Evolutionary conservation across 1,284 basidiomycete species (phyloP).

Genomic region (Fomitopsis betulina): DNA sequence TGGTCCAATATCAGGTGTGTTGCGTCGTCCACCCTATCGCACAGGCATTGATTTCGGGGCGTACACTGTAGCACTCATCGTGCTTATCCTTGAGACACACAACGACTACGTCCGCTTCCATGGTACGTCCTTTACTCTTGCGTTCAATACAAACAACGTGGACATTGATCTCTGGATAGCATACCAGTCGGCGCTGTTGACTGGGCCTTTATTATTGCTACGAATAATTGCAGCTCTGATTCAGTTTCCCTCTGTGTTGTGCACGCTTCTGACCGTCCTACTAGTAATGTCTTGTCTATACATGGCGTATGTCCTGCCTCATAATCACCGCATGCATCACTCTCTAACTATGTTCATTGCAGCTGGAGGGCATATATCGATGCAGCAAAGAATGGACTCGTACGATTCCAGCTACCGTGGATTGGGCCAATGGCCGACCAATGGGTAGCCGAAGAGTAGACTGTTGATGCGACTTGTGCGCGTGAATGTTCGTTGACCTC

Average conservation of each 20-base stretch:
- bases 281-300: slow-evolving; percentile 38
- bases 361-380: slow-evolving; percentile 66
- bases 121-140: slow-evolving; percentile 37
- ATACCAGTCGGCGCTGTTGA: slow-evolving; percentile 76
- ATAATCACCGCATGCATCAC: neutral
- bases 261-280: slow-evolving; percentile 41
- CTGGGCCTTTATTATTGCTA: slow-evolving; percentile 58
- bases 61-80: slow-evolving; percentile 46
- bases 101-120: slow-evolving; percentile 83
- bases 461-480: neutral
- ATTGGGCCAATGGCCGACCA: slow-evolving; percentile 69
- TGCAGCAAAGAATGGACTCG: slow-evolving; percentile 50
- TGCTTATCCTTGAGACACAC: slow-evolving; percentile 74
- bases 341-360: slow-evolving; percentile 11
- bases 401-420: slow-evolving; percentile 60
- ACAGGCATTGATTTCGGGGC: neutral
- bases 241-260: slow-evolving; percentile 44
- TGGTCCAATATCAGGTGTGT: slow-evolving; percentile 68
- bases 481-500: neutral
- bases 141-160: neutral
- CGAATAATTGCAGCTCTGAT: slow-evolving; percentile 56
- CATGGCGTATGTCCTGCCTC: slow-evolving; percentile 48
- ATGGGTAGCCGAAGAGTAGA: slow-evolving; percentile 69
- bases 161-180: slow-evolving; percentile 36
- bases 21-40: neutral